phyloP scores from a whole-genome alignment of 2,329 filamentous ascomycete species.

The Diaporthe vexans region DNA sequence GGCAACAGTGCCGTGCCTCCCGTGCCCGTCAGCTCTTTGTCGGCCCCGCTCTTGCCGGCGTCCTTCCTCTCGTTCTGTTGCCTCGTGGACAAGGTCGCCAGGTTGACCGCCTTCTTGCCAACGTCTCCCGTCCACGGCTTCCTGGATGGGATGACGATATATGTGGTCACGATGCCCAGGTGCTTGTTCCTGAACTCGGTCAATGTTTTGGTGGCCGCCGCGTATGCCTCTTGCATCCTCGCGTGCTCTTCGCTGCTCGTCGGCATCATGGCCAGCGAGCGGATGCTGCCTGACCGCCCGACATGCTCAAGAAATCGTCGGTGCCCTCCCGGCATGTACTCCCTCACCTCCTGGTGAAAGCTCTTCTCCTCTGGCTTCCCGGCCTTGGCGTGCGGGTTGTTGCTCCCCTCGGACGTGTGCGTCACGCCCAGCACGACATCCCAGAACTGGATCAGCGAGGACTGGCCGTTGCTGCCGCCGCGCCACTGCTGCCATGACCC shows the following conservation, averaged over 20 bases:
- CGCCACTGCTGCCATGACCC: constrained; percentile 81
- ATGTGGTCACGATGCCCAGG: constrained; percentile 89
- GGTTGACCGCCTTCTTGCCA: constrained; percentile 46
- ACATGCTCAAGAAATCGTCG: constrained; percentile 82
- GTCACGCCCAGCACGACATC: constrained; percentile 89
- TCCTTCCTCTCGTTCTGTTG: constrained; percentile 40
- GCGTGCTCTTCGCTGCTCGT: constrained; percentile 65
- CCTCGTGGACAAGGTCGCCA: constrained; percentile 37
- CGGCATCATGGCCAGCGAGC: constrained; percentile 71
- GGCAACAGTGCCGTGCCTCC: constrained; percentile 90
- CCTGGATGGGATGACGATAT: constrained; percentile 85
- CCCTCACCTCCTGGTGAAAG: constrained; percentile 78
- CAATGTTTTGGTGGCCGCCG: constrained; percentile 81
- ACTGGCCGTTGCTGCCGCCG: constrained; percentile 95
- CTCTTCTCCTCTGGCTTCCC: constrained; percentile 45
- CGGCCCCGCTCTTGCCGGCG: constrained; percentile 43
- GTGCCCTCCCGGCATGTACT: constrained; percentile 92
- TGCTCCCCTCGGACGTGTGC: constrained; percentile 67
- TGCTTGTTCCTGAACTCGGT: constrained; percentile 86
- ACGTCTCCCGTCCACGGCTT: constrained; percentile 51
- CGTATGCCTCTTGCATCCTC: constrained; percentile 66
- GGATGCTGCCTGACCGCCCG: constrained; percentile 79
- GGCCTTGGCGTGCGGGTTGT: constrained; percentile 45
- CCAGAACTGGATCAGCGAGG: constrained; percentile 92
- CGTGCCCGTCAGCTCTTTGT: constrained; percentile 80